Conservation (phyloP, 1,139 yeast species). For the Geotrichum siamense region DNA sequence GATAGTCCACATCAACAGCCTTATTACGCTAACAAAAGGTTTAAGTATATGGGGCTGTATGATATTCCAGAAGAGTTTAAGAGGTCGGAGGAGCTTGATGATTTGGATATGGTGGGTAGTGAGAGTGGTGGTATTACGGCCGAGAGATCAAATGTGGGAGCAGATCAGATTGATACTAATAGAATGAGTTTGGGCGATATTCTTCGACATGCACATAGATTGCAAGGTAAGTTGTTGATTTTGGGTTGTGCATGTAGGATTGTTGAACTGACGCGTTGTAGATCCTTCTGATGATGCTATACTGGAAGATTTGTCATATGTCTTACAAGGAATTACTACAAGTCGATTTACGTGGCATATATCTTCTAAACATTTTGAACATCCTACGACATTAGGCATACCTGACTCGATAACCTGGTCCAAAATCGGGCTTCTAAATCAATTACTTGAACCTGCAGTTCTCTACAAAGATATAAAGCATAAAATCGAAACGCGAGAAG, state of each 20-base stretch:
- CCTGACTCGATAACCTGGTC: constrained; percentile 54
- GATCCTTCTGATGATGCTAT: constrained; percentile 45
- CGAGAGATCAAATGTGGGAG: neutral
- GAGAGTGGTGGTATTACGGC: neutral
- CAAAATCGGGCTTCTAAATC: constrained; percentile 49
- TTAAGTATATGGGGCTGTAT: constrained; percentile 11
- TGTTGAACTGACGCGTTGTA: constrained; percentile 12
- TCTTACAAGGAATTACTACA: constrained; percentile 69
- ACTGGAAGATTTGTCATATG: constrained; percentile 53
- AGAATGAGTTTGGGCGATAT: constrained; percentile 15
- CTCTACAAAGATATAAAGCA: constrained; percentile 46
- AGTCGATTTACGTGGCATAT: constrained; percentile 46
- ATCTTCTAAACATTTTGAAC: constrained; percentile 23
- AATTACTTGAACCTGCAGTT: constrained; percentile 66
- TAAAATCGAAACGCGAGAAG: constrained; percentile 29
- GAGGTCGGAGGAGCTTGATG: constrained; percentile 2
- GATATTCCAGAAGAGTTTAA: constrained; percentile 13
- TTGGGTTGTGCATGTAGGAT: neutral
- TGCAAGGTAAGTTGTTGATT: constrained; percentile 15
- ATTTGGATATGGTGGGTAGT: constrained; percentile 2
- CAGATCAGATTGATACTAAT: neutral
- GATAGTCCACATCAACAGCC: neutral
- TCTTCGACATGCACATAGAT: constrained; percentile 9
- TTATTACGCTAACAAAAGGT: constrained; percentile 5
- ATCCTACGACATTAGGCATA: constrained; percentile 29